Evolutionary conservation across 176 grass and related monocot genomes (phyloP).

Genomic region (bread wheat (Triticum aestivum)): IWGSC_CS_RefSeq_v2.1 NC_057811.1:112557599-112558098

Average conservation of each 20-base stretch:
- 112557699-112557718: not conserved
- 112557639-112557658: not conserved
- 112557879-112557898: not conserved
- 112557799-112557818: not conserved
- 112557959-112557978: not conserved
- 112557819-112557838: not conserved
- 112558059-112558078: not conserved
- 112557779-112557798: not conserved
- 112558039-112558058: not conserved
- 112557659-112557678: not conserved
- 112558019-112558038: not conserved
- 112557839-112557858: not conserved
- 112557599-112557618: slow-evolving; percentile 17
- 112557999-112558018: not conserved
- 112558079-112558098: not conserved
- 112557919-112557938: not conserved
- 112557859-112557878: not conserved
- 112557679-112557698: not conserved
- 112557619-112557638: not conserved
- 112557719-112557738: not conserved
- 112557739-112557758: not conserved
- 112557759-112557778: not conserved
- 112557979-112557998: not conserved
- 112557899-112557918: not conserved
- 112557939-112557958: not conserved